Evolutionary conservation across 1,284 basidiomycete genomes (phyloP).

Genomic region (Schizopora paradoxa): DNA sequence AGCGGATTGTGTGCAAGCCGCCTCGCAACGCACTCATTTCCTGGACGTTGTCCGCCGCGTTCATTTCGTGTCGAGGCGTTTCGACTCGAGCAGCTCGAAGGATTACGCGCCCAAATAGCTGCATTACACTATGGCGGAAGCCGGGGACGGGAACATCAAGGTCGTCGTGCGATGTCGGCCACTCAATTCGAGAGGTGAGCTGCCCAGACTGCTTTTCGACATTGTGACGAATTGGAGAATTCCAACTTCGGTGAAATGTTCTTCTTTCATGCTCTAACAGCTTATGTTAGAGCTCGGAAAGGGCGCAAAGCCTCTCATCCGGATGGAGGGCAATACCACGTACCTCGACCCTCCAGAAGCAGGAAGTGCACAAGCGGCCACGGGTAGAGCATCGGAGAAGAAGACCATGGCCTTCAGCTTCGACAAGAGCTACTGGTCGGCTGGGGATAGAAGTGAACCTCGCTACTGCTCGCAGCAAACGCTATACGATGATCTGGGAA

Average conservation of each 20-base stretch:
- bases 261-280: conserved; percentile 10
- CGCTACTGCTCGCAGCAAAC: conserved; percentile 91
- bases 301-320: conserved; percentile 87
- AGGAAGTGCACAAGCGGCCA: conserved; percentile 53
- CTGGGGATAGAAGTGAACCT: conserved; percentile 81
- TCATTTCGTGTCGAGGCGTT: too few species aligned
- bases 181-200: conserved; percentile 85
- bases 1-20: too few species aligned
- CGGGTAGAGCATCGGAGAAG: conserved; percentile 79
- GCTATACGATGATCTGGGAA: conserved; percentile 90
- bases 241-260: conserved; percentile 2
- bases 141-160: conserved; percentile 86
- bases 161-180: conserved; percentile 96
- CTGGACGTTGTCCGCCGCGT: too few species aligned
- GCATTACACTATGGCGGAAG: conserved; percentile 55
- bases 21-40: too few species aligned
- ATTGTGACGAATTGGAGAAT: conserved; percentile 8
- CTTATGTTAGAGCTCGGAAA: conserved; percentile 71
- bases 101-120: too few species aligned
- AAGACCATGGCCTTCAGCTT: conserved; percentile 89
- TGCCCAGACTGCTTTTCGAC: background rate
- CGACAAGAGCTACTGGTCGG: conserved; percentile 96
- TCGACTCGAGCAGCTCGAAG: too few species aligned
- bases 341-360: conserved; percentile 85
- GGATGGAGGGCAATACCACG: conserved; percentile 90